Evolutionary conservation across 306 rosid genomes (phyloP).

Genomic region (Quercus wislizeni): DNA sequence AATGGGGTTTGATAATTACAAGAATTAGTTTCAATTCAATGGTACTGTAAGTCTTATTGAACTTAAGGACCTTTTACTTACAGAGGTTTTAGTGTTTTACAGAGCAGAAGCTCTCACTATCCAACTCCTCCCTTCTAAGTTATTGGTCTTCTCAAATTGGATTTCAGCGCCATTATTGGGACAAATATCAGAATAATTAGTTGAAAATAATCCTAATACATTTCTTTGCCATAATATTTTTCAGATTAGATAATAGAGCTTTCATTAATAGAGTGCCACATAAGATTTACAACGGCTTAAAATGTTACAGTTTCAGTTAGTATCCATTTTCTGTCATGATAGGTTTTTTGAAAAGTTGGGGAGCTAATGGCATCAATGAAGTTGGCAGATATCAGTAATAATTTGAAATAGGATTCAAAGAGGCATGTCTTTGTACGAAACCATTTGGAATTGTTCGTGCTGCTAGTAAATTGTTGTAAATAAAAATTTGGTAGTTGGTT

Average conservation of each 20-base stretch:
- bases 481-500: not conserved
- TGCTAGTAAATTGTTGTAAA: not conserved
- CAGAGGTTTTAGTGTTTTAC: not conserved
- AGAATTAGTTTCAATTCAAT: constrained; percentile 6
- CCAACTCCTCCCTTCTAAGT: not conserved
- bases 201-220: not conserved
- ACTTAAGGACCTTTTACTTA: not conserved
- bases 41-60: constrained; percentile 1
- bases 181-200: not conserved
- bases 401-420: not conserved
- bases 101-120: not conserved
- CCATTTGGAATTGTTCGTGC: not conserved
- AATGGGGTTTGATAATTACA: constrained; percentile 13
- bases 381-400: not conserved
- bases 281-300: not conserved
- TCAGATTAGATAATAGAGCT: not conserved
- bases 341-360: not conserved
- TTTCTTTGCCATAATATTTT: not conserved
- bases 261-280: not conserved
- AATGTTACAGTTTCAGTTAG: no score
- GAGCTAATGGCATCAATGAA: not conserved
- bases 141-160: not conserved
- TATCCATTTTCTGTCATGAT: not conserved
- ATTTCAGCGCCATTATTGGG: not conserved
- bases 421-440: not conserved